Conservation (phyloP, 768 basidiomycete genomes). For the Lactarius pseudohatsudake region DNA sequence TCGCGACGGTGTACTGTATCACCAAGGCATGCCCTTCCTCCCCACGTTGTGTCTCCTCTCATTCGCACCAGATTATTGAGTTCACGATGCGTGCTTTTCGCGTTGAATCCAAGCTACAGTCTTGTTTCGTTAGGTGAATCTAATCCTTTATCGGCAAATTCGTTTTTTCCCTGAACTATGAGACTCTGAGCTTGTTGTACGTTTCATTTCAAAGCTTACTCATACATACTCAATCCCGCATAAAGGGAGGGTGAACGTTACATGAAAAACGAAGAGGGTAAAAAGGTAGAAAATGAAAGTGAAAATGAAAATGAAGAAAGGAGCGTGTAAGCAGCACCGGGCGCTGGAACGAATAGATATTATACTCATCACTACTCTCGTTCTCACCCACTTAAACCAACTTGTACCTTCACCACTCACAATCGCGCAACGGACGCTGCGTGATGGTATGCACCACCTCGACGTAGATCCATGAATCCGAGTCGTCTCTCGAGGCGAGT, state of each 20-base stretch:
- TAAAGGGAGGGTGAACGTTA: not conserved
- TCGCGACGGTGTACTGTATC: constrained; percentile 80
- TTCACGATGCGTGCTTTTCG: constrained; percentile 46
- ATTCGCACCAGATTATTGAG: constrained; percentile 42
- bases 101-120: not conserved
- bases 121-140: not conserved
- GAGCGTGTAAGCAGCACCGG: constrained; percentile 15
- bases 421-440: constrained; percentile 31
- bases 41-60: not conserved
- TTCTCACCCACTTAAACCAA: not conserved
- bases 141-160: not conserved
- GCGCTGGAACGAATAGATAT: constrained; percentile 10
- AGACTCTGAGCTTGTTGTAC: not conserved
- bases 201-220: constrained; percentile 19
- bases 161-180: not conserved
- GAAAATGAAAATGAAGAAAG: not conserved
- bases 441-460: constrained; percentile 36
- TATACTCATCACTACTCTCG: not conserved
- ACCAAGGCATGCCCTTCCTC: constrained; percentile 65
- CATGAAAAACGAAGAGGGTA: not conserved
- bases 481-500: constrained; percentile 26
- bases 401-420: constrained; percentile 9
- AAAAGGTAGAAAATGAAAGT: not conserved
- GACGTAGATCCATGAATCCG: constrained; percentile 35
- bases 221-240: constrained; percentile 15